phyloP scores from a whole-genome alignment of 345 rosid genomes.

The Brassica napus region Da-Ae NC_063437.1:12069001-12069500 shows the following conservation, averaged over 20 bases:
- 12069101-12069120: background rate
- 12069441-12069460: conserved; percentile 9
- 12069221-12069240: background rate
- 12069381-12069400: background rate
- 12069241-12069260: background rate
- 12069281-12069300: background rate
- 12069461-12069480: conserved; percentile 2
- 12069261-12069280: conserved; percentile 2
- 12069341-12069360: background rate
- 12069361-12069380: background rate
- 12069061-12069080: conserved; percentile 6
- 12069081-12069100: conserved; percentile 4
- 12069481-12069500: background rate
- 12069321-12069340: background rate
- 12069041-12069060: background rate
- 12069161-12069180: conserved; percentile 1
- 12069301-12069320: background rate
- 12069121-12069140: background rate
- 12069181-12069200: conserved; percentile 18
- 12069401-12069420: background rate
- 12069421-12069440: background rate
- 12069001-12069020: background rate
- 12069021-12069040: background rate
- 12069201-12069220: conserved; percentile 12
- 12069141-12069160: conserved; percentile 16